Base-by-base conservation (phyloP, 2,329 filamentous ascomycete species). In the Trichoderma lentiforme region DNA sequence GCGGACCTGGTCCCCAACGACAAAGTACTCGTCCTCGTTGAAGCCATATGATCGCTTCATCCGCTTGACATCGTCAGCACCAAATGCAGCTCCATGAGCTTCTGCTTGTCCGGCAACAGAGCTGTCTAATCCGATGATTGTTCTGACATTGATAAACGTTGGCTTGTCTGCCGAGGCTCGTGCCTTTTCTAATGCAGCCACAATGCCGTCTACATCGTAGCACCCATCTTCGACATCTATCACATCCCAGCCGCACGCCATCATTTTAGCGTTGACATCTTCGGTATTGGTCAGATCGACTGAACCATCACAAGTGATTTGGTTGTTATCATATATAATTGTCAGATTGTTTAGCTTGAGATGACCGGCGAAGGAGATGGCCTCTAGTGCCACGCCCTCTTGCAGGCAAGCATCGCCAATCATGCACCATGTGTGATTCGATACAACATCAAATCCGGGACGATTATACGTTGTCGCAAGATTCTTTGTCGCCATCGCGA, bases 321-420 rank as follows among this genome's bases (percentile, higher is more conserved):
- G 85, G 77, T 90, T 89, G 78, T 90, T 89, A 74, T 90, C 88
- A 74, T 90, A 90, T 61, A 89, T 85, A 30, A 90, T 78, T 4
- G 84, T 84, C 1, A 90, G 79, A 76, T 90, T 90, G 79, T 86
- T 85, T 11, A 90, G 80, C 73, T 82, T 83, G 77, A 84, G 83
- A 76, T 89, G 86, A 1, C 87, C 88, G 6, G 87, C 87, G 6
- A 89, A 83, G 4, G 84, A 84, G 62, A 90, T 84, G 0, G 88
- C 85, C 76, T 90, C 88, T 2, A 89, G 80, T 0, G 82, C 84
- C 1, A 90, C 87, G 32, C 88, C 88, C 77, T 90, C 88, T 74
- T 88, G 86, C 21, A 90, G 79, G 75, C 88, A 89, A 6, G 85
- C 88, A 73, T 89, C 87, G 39, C 87, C 87, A 57, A 86, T 83